Evolutionary conservation across 2,329 filamentous ascomycete species (phyloP).

Genomic region (Claviceps arundinis): DNA sequence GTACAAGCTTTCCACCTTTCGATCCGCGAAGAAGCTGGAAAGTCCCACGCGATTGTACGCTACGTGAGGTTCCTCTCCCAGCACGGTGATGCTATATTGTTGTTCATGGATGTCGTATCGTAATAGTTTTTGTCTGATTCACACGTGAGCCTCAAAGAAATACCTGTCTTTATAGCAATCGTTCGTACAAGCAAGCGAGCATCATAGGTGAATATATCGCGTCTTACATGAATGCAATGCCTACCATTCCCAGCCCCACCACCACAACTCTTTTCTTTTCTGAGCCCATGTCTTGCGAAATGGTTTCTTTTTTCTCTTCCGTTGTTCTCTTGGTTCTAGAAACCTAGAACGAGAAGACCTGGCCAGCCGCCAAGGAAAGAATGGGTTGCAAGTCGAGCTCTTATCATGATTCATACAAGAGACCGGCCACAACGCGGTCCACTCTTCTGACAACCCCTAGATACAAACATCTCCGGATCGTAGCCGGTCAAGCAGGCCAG

Average conservation of each 20-base stretch:
- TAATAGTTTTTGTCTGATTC: conserved; percentile 65
- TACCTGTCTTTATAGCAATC: neutral
- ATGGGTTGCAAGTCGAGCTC: neutral
- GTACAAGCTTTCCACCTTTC: conserved; percentile 76
- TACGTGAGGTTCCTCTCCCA: conserved; percentile 77
- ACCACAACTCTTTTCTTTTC: conserved; percentile 56
- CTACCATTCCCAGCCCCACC: conserved; percentile 85
- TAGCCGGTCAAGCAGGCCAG: neutral
- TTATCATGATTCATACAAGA: neutral
- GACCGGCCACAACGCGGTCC: neutral
- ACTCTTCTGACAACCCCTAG: neutral
- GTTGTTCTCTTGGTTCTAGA: neutral
- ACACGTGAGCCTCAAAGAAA: neutral
- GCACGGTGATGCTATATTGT: conserved; percentile 70
- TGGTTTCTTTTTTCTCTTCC: neutral
- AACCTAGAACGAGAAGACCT: neutral
- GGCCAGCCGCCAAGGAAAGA: no score
- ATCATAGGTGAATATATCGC: neutral
- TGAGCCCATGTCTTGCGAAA: neutral
- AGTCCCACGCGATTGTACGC: conserved; percentile 87
- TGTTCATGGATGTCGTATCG: conserved; percentile 65
- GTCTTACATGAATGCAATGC: conserved; percentile 72
- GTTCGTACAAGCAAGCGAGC: neutral
- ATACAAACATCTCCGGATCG: conserved; percentile 4
- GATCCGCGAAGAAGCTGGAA: conserved; percentile 79